Evolutionary conservation across 2,329 filamentous ascomycete species (phyloP).

Genomic region (Fonsecaea pugnacius): DNA sequence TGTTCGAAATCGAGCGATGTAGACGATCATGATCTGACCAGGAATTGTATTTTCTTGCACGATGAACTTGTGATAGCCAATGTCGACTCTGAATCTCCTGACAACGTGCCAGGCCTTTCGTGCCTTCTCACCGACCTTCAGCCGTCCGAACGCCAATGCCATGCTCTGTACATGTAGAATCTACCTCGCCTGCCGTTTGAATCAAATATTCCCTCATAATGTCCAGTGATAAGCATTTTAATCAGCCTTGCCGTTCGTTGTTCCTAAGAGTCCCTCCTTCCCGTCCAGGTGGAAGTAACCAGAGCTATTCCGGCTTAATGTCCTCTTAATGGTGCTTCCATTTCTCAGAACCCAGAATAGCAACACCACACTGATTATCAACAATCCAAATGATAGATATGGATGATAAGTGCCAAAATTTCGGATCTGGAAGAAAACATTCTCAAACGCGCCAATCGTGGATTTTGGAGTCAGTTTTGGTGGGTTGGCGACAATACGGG

Average conservation of each 20-base stretch:
- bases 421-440: constrained; percentile 51
- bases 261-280: constrained; percentile 51
- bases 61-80: not conserved
- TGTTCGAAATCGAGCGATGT: not conserved
- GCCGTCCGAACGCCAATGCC: constrained; percentile 27
- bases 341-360: constrained; percentile 42
- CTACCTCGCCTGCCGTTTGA: not conserved
- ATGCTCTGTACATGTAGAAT: constrained; percentile 29
- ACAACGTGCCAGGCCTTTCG: not conserved
- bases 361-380: constrained; percentile 45
- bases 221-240: constrained; percentile 37
- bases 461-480: constrained; percentile 56
- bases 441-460: constrained; percentile 53
- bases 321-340: constrained; percentile 34
- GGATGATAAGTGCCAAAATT: constrained; percentile 51
- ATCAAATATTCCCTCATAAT: not conserved
- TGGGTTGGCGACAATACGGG: constrained; percentile 55
- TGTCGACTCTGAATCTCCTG: not conserved
- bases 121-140: not conserved
- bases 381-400: constrained; percentile 48
- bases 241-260: constrained; percentile 53
- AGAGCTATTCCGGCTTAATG: constrained; percentile 41
- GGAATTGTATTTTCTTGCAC: not conserved
- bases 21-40: not conserved
- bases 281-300: constrained; percentile 56